Percentiles rank a stretch among this genome's conserved stretches.
Evolutionary conservation across 768 basidiomycete species (phyloP).

Genomic region (Naganishia vishniacii): DNA sequence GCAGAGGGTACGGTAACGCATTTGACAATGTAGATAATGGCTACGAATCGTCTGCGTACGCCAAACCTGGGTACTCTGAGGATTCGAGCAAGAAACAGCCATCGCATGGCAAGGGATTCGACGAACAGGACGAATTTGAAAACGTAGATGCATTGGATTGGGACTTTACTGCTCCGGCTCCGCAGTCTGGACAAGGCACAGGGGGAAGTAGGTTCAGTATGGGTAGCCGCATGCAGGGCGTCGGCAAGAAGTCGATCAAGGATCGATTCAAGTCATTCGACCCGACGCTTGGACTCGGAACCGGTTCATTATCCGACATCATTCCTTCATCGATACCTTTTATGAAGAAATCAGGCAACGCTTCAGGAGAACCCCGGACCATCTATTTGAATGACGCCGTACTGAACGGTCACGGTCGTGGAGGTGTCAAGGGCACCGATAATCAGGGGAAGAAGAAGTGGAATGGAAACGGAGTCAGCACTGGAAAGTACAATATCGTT

Average conservation of each 20-base stretch:
- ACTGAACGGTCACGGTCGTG: conserved; percentile 51
- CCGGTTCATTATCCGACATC: conserved; percentile 12
- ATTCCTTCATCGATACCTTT: conserved; percentile 10
- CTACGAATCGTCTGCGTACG: background rate
- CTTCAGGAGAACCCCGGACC: conserved; percentile 52
- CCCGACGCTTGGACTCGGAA: conserved; percentile 42
- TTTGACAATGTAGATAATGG: conserved; percentile 38
- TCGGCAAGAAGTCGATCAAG: background rate
- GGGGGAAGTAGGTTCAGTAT: conserved; percentile 22
- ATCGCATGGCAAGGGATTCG: conserved; percentile 36
- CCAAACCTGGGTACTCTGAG: background rate
- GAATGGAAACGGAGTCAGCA: conserved; percentile 69
- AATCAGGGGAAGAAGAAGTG: conserved; percentile 45
- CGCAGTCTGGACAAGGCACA: background rate
- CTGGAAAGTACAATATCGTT: conserved; percentile 84
- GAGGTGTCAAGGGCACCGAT: conserved; percentile 59
- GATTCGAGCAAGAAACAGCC: background rate
- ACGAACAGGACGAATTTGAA: conserved; percentile 18
- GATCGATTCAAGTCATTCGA: conserved; percentile 32
- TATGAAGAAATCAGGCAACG: conserved; percentile 2
- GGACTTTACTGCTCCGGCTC: conserved; percentile 20
- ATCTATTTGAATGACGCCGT: conserved; percentile 72
- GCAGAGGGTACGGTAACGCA: conserved; percentile 28
- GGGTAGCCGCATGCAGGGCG: conserved; percentile 34
- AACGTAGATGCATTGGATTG: conserved; percentile 17